Evolutionary conservation across 345 rosid genomes (phyloP).

Genomic region (Eutrema heterophyllum): DNA sequence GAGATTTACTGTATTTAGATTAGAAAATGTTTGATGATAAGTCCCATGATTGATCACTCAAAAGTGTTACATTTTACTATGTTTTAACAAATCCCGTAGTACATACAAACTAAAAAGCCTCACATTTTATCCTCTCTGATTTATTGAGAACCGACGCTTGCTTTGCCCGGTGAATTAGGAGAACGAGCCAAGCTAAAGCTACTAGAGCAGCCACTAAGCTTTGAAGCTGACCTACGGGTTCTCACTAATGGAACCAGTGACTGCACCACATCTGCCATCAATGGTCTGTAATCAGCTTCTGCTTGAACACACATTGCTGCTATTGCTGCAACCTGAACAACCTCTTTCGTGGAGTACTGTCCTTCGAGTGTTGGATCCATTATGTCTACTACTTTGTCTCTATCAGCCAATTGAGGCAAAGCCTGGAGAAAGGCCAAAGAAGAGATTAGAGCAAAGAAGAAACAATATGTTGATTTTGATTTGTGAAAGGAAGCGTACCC

Average conservation of each 20-base stretch:
- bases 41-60: slow-evolving; percentile 2
- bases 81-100: neutral
- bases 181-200: slow-evolving; percentile 47
- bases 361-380: slow-evolving; percentile 86
- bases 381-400: slow-evolving; percentile 76
- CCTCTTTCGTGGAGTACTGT: slow-evolving; percentile 79
- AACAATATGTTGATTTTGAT: neutral
- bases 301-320: slow-evolving; percentile 97
- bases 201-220: slow-evolving; percentile 47
- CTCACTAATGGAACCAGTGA: slow-evolving; percentile 77
- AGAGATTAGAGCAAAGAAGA: neutral
- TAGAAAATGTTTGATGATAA: neutral
- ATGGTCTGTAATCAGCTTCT: slow-evolving; percentile 84
- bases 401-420: slow-evolving; percentile 65
- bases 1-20: neutral
- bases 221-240: slow-evolving; percentile 50
- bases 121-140: neutral
- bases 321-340: slow-evolving; percentile 86
- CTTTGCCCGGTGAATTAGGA: slow-evolving; percentile 36
- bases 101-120: neutral
- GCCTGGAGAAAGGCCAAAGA: slow-evolving; percentile 38
- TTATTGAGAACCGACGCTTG: slow-evolving; percentile 30
- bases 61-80: slow-evolving; percentile 1
- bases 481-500: slow-evolving; percentile 42
- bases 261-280: slow-evolving; percentile 95